Base-by-base conservation (phyloP, 768 basidiomycete species). In the Asterophora lycoperdoides region DNA sequence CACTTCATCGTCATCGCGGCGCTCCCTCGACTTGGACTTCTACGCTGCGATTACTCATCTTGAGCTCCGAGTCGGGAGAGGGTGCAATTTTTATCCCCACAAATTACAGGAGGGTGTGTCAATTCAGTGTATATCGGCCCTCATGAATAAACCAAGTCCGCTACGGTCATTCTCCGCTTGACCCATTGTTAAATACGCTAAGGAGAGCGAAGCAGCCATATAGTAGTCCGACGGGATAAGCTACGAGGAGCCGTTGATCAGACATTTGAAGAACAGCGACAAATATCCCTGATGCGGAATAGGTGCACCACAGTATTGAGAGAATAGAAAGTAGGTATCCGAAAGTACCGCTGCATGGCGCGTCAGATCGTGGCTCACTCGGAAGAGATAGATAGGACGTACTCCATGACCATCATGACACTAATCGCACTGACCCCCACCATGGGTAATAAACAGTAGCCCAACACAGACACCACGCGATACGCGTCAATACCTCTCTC, bases 391-490 rank as follows among this genome's bases (percentile, higher is more conserved):
- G 36, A 17, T 28, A 41, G 17, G 20, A 80, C 92, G 41, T 66
- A 95, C 93, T 98, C 90, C 42, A 98, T 78, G 15, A 86, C 84
- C 34, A 91, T 74, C 60, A 87, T 78, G 42, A 98, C 89, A 57
- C 92, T 93, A 18, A 95, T 74, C 17, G 88, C 86, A 30, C 93
- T 86, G 4, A 98, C 83, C 13, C 91, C 89, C 33, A 99, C 95
- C 88, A 99, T 93, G 4, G 95, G 96, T 28, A 99, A 70, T 32
- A 99, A 72, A 62, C 96, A 98, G 63, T 99, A 99, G 3, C 96
- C 96, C 19, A 99, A 76, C 3, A 99, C 96, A 17, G 92, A 94
- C 10, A 89, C 90, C 11, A 89, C 87, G 18, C 95, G 86, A 68
- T 97, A 96, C 13, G 94, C 89, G 62, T 97, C 94, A 53, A 99